Percentiles rank a stretch among this genome's conserved stretches.
Conservation (phyloP, 208 protist species). For the Leishmania aethiopica region DNA sequence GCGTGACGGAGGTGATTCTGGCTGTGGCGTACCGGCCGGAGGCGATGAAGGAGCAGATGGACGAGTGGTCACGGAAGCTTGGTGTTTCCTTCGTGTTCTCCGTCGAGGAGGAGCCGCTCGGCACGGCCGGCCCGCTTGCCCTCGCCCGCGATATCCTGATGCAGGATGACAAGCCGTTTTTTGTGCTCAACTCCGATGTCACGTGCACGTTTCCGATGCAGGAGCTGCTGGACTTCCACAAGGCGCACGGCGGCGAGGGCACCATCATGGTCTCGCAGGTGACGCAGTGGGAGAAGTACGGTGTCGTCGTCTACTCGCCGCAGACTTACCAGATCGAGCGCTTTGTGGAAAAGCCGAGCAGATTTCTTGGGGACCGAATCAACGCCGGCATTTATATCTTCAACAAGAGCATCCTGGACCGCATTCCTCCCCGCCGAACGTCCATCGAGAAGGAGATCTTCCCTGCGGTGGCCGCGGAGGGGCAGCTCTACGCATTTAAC, state of each 20-base stretch:
- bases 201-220: constrained; percentile 96
- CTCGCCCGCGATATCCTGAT: constrained; percentile 92
- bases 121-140: constrained; percentile 97
- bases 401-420: constrained; percentile 94
- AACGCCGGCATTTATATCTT: constrained; percentile 98
- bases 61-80: constrained; percentile 86
- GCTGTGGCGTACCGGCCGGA: constrained; percentile 97
- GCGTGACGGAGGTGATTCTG: constrained; percentile 95
- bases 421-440: constrained; percentile 92
- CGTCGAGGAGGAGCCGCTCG: constrained; percentile 95
- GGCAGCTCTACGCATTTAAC: constrained; percentile 95
- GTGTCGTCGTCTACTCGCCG: constrained; percentile 96
- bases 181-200: constrained; percentile 98
- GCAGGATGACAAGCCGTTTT: constrained; percentile 94
- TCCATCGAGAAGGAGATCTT: constrained; percentile 98
- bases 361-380: constrained; percentile 97
- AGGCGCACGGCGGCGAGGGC: constrained; percentile 94
- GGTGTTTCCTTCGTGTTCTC: constrained; percentile 96
- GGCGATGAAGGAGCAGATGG: constrained; percentile 93
- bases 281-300: constrained; percentile 97
- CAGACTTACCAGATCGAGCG: constrained; percentile 82
- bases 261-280: constrained; percentile 97
- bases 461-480: constrained; percentile 92
- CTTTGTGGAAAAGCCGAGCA: constrained; percentile 97
- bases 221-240: constrained; percentile 96